Evolutionary conservation across 306 rosid species (phyloP).

Genomic region (Gastrolobium bilobum): DNA sequence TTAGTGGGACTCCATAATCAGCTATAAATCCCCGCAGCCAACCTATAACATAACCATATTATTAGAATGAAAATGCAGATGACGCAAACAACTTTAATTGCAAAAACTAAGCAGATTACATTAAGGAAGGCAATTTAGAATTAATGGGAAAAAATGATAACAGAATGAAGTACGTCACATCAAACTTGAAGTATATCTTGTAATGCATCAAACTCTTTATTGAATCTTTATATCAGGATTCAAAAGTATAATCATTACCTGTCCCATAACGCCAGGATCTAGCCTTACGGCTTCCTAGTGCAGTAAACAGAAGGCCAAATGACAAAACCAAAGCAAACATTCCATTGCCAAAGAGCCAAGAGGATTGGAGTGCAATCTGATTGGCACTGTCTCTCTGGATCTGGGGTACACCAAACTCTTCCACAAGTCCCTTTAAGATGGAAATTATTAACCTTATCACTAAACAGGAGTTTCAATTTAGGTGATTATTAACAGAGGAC

Average conservation of each 20-base stretch:
- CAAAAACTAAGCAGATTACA: constrained; percentile 15
- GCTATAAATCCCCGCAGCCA: constrained; percentile 80
- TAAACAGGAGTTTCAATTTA: constrained; percentile 18
- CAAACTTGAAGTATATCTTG: neutral
- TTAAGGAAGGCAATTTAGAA: constrained; percentile 8
- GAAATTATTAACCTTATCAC: constrained; percentile 26
- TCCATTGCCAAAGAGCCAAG: constrained; percentile 92
- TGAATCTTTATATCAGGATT: constrained; percentile 7
- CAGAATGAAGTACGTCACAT: neutral
- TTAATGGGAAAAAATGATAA: neutral
- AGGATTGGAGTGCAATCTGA: constrained; percentile 61
- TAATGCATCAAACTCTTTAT: constrained; percentile 22
- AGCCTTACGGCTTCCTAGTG: constrained; percentile 81
- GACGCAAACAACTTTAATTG: constrained; percentile 16
- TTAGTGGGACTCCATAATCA: constrained; percentile 88
- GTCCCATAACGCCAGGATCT: constrained; percentile 92
- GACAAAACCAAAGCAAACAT: constrained; percentile 89
- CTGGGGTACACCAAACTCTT: constrained; percentile 73
- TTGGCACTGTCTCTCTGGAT: constrained; percentile 61
- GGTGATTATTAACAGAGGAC: constrained; percentile 19
- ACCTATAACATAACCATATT: constrained; percentile 51
- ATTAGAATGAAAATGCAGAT: constrained; percentile 3
- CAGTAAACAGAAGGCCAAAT: constrained; percentile 83
- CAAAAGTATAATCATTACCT: constrained; percentile 54
- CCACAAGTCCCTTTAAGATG: constrained; percentile 77